Evolutionary conservation across 768 basidiomycete species (phyloP).

Genomic region (Phaeolepiota aurea): DNA sequence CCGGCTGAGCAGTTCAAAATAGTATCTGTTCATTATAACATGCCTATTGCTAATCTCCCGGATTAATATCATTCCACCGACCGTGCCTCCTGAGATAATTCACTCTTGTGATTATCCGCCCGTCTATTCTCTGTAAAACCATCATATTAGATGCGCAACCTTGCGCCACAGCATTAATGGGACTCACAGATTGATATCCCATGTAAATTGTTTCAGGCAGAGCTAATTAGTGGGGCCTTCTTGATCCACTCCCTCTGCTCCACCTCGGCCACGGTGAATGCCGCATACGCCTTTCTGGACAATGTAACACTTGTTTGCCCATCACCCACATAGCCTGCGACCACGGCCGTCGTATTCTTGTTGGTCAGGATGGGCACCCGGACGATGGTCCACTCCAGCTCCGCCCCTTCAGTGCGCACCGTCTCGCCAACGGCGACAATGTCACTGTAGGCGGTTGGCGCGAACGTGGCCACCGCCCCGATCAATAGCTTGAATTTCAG

Average conservation of each 20-base stretch:
- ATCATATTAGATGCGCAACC: no score
- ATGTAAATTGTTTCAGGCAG: background rate
- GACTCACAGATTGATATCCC: background rate
- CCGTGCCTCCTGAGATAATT: no score
- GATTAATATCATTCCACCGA: no score
- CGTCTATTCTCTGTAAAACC: no score
- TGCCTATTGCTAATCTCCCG: no score
- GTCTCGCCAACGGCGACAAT: slow-evolving; percentile 55
- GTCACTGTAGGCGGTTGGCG: slow-evolving; percentile 53
- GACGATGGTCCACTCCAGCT: slow-evolving; percentile 64
- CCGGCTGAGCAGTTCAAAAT: no score
- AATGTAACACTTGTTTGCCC: slow-evolving; percentile 40
- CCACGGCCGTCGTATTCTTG: slow-evolving; percentile 30
- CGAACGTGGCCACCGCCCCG: slow-evolving; percentile 30
- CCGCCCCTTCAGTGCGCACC: slow-evolving; percentile 36
- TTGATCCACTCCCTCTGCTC: slow-evolving; percentile 51
- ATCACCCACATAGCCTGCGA: slow-evolving; percentile 66
- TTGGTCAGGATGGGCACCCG: slow-evolving; percentile 59
- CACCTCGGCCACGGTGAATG: slow-evolving; percentile 54
- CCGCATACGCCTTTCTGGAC: slow-evolving; percentile 49
- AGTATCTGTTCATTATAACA: no score
- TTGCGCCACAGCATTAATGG: no score
- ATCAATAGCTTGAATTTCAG: slow-evolving; percentile 35
- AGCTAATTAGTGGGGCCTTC: slow-evolving; percentile 31
- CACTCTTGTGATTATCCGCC: no score